Conservation (phyloP, 768 basidiomycete species). For the Infundibulicybe gibba region DNA sequence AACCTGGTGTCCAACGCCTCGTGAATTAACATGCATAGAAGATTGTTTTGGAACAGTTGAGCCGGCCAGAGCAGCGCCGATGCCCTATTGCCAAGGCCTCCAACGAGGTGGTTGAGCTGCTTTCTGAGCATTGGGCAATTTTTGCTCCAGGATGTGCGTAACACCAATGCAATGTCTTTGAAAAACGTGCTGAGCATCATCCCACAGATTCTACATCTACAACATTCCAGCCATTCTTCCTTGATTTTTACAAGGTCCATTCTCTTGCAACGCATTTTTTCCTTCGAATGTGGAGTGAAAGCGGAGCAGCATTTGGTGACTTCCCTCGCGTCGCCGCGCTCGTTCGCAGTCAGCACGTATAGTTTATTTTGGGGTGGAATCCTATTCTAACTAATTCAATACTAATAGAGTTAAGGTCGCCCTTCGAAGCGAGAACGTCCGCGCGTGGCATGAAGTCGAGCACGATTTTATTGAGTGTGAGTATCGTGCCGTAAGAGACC, state of each 20-base stretch:
- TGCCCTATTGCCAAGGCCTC: constrained; percentile 85
- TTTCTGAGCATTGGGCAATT: constrained; percentile 84
- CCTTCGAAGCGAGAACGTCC: constrained; percentile 66
- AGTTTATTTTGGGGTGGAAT: constrained; percentile 1
- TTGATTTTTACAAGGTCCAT: constrained; percentile 82
- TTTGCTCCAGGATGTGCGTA: constrained; percentile 80
- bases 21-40: constrained; percentile 22
- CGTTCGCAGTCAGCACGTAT: constrained; percentile 78
- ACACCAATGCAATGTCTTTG: background rate
- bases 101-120: constrained; percentile 79
- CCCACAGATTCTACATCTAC: constrained; percentile 71
- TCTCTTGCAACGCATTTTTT: constrained; percentile 81
- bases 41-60: constrained; percentile 79
- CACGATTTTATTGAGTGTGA: constrained; percentile 77
- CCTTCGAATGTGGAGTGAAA: constrained; percentile 90
- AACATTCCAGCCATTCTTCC: constrained; percentile 82
- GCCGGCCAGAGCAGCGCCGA: constrained; percentile 65
- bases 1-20: background rate
- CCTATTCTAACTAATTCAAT: constrained; percentile 5
- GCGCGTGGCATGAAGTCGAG: constrained; percentile 83
- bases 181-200: constrained; percentile 5
- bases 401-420: constrained; percentile 67
- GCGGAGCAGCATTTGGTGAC: constrained; percentile 71
- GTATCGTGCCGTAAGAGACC: constrained; percentile 80
- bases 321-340: constrained; percentile 76